These are phyloP conservation scores for Xerocomellus amylosporus DNA, from an alignment of 768 basidiomycete species.

Conservation along the genomic window DNA sequence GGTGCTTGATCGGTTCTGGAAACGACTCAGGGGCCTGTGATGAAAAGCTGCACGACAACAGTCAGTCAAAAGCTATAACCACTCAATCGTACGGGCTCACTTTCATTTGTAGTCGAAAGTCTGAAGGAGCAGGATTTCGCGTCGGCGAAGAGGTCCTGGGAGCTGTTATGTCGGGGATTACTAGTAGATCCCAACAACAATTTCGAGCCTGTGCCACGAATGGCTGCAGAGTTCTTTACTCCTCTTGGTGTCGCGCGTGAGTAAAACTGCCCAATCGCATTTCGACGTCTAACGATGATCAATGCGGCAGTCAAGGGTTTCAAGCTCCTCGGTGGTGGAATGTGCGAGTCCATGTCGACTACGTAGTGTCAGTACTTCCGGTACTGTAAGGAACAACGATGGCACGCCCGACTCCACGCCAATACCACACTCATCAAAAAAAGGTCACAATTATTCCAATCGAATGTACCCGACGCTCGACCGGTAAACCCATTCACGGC, in stretches of 20 bases:
- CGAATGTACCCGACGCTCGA: too few species aligned
- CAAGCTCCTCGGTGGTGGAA: not conserved
- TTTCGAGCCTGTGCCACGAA: not conserved
- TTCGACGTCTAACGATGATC: not conserved
- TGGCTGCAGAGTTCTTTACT: constrained; percentile 1
- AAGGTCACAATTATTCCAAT: too few species aligned
- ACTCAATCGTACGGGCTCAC: not conserved
- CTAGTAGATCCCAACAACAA: not conserved
- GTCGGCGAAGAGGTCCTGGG: not conserved
- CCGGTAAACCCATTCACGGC: not conserved
- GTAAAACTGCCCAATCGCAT: not conserved
- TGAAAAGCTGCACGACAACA: not conserved
- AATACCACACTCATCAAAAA: too few species aligned
- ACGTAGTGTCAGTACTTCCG: not conserved
- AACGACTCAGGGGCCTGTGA: not conserved
- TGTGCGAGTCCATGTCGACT: constrained; percentile 2
- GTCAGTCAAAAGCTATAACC: not conserved
- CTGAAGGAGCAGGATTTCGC: not conserved
- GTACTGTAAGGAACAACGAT: too few species aligned
- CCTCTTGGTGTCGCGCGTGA: constrained; percentile 2
- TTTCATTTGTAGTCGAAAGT: not conserved
- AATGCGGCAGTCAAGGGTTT: constrained; percentile 6
- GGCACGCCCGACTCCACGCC: not conserved
- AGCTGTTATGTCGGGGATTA: not conserved
- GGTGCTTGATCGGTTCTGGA: constrained; percentile 3